phyloP scores from a whole-genome alignment of 2,329 filamentous ascomycete genomes.

The Talaromyces sp. region DNA sequence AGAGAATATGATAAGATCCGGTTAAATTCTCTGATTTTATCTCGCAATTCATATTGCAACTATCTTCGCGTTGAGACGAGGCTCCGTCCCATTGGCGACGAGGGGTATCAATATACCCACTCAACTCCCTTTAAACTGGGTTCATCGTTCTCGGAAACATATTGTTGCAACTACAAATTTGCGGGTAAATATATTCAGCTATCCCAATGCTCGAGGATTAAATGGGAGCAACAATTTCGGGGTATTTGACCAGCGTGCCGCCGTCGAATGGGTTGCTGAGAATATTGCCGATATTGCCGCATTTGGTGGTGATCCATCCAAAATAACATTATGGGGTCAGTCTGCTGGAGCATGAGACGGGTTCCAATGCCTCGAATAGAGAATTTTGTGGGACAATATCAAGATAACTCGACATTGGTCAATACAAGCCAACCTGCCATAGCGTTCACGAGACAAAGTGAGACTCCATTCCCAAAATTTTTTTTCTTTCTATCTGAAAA shows the following conservation, averaged over 20 bases:
- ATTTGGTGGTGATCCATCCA: constrained; percentile 57
- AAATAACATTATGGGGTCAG: constrained; percentile 75
- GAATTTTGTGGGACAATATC: constrained; percentile 17
- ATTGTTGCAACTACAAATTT: constrained; percentile 41
- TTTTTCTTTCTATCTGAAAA: neutral
- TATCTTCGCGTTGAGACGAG: neutral
- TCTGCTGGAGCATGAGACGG: constrained; percentile 48
- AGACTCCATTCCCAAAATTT: neutral
- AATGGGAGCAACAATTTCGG: constrained; percentile 55
- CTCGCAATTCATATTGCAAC: neutral
- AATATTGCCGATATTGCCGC: constrained; percentile 52
- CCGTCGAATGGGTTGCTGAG: constrained; percentile 69
- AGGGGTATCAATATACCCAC: constrained; percentile 41
- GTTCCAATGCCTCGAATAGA: constrained; percentile 16
- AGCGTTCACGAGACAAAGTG: neutral
- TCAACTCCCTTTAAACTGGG: constrained; percentile 41
- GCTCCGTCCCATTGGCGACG: neutral
- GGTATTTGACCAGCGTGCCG: constrained; percentile 65
- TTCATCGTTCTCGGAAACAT: constrained; percentile 25
- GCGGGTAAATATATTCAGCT: constrained; percentile 34
- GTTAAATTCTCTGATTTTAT: neutral
- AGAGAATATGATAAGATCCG: neutral
- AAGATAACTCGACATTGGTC: constrained; percentile 10
- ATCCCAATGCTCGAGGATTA: constrained; percentile 40
- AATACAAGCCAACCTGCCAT: neutral